Conservation (phyloP, 2,329 filamentous ascomycete species). For the Chalaropsis ovoidea region DNA sequence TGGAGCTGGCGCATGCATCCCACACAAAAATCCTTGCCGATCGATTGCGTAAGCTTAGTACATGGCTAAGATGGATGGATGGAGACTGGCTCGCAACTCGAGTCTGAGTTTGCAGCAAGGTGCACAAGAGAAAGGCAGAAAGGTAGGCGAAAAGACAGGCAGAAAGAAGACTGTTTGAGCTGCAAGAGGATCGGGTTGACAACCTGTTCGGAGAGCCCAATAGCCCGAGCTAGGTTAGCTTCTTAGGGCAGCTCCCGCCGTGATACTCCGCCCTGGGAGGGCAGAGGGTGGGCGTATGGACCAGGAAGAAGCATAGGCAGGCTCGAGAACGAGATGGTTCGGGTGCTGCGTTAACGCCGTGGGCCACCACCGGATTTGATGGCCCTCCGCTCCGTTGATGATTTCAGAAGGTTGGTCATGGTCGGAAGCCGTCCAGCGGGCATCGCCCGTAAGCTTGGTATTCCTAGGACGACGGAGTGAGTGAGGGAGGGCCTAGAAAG, state of each 20-base stretch:
- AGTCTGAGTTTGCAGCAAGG: too few species aligned
- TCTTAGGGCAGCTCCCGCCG: too few species aligned
- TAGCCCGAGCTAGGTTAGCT: too few species aligned
- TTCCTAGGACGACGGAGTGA: neutral
- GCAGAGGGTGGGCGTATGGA: too few species aligned
- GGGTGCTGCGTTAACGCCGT: too few species aligned
- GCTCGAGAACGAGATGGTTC: too few species aligned
- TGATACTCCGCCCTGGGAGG: too few species aligned
- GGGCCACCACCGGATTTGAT: too few species aligned
- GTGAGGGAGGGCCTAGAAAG: neutral
- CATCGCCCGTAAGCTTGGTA: neutral
- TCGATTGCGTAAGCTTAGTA: neutral
- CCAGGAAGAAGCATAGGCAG: too few species aligned
- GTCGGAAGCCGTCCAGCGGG: neutral
- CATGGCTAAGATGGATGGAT: too few species aligned
- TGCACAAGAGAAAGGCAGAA: neutral
- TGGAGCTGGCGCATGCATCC: neutral
- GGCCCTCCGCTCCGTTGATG: too few species aligned
- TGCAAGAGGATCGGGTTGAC: neutral
- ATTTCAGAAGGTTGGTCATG: neutral
- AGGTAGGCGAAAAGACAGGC: neutral
- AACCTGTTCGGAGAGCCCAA: neutral
- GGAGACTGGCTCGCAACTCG: too few species aligned
- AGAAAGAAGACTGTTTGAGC: neutral
- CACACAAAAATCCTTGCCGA: neutral